Conservation (phyloP, 768 basidiomycete genomes). For the Serendipita sp. region DNA sequence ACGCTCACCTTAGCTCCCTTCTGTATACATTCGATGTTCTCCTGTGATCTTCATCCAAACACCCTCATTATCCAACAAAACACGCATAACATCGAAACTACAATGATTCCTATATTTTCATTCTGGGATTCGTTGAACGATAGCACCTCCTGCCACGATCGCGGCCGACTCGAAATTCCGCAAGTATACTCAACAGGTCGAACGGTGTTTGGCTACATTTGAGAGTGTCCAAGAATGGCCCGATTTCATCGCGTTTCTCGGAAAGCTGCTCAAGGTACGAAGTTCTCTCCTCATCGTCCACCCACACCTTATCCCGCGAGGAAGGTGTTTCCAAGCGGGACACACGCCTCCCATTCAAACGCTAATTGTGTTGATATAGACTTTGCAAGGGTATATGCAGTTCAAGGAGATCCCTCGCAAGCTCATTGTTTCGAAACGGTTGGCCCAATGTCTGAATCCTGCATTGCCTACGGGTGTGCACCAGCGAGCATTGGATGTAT, state of each 20-base stretch:
- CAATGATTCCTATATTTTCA: background rate
- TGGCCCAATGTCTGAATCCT: constrained; percentile 95
- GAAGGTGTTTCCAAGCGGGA: background rate
- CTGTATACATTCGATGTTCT: background rate
- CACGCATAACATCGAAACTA: too few relatives aligned
- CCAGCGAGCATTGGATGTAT: constrained; percentile 90
- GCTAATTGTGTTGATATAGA: constrained; percentile 28
- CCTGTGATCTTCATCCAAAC: background rate
- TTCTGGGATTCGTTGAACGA: background rate
- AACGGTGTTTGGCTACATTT: constrained; percentile 82
- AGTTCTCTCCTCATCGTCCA: background rate
- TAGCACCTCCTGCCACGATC: background rate
- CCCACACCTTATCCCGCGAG: background rate
- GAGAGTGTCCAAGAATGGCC: constrained; percentile 98
- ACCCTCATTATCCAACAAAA: background rate
- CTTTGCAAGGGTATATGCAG: constrained; percentile 81
- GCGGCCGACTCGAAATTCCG: constrained; percentile 77
- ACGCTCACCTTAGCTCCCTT: background rate
- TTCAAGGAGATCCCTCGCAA: constrained; percentile 96
- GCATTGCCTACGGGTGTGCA: constrained; percentile 93
- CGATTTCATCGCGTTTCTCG: constrained; percentile 94
- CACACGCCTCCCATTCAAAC: too few relatives aligned
- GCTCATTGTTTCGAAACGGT: constrained; percentile 81
- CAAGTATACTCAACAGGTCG: constrained; percentile 84
- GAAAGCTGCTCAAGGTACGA: constrained; percentile 72